These are phyloP conservation scores for Penicillium parvum DNA, from an alignment of 495 filamentous ascomycete species.

Conservation along the genomic window DNA sequence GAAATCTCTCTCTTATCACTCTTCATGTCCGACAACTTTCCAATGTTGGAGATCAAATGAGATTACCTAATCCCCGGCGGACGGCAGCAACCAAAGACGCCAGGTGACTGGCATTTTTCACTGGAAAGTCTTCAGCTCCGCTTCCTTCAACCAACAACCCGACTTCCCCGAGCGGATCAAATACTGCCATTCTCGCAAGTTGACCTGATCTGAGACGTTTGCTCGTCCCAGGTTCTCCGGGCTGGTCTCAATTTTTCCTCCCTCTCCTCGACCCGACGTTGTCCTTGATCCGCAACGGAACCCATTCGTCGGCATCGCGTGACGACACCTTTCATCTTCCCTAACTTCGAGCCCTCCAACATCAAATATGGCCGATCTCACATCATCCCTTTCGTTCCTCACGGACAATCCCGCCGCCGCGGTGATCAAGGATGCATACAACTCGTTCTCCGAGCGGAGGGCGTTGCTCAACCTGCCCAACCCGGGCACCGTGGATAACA, in stretches of 20 bases:
- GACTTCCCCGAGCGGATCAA: conserved; percentile 21
- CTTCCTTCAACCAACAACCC: conserved; percentile 17
- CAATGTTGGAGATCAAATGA: too few species aligned
- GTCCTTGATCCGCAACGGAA: conserved; percentile 11
- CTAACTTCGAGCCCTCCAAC: conserved; percentile 13
- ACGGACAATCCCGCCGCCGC: conserved; percentile 66
- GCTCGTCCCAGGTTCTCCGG: conserved; percentile 27
- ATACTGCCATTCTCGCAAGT: conserved; percentile 18
- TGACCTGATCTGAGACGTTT: conserved; percentile 18
- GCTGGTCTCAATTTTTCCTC: conserved; percentile 34
- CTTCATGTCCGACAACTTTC: too few species aligned
- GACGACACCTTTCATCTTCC: conserved; percentile 25
- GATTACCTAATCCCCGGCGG: conserved; percentile 28
- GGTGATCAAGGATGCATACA: conserved; percentile 71
- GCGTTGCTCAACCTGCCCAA: conserved; percentile 83
- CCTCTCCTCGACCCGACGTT: conserved; percentile 13
- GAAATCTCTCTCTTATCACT: too few species aligned
- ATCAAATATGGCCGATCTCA: conserved; percentile 39
- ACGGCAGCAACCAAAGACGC: conserved; percentile 33
- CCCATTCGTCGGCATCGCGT: conserved; percentile 25
- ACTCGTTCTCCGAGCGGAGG: conserved; percentile 77
- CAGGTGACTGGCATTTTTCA: conserved; percentile 33
- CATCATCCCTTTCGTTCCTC: conserved; percentile 61
- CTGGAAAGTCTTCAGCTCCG: conserved; percentile 26
- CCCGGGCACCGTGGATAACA: conserved; percentile 87